These are phyloP conservation scores for Sphagnum magellanicum DNA, from an alignment of 228 moss, liverwort and hornwort species.

Conservation along the genomic window DNA sequence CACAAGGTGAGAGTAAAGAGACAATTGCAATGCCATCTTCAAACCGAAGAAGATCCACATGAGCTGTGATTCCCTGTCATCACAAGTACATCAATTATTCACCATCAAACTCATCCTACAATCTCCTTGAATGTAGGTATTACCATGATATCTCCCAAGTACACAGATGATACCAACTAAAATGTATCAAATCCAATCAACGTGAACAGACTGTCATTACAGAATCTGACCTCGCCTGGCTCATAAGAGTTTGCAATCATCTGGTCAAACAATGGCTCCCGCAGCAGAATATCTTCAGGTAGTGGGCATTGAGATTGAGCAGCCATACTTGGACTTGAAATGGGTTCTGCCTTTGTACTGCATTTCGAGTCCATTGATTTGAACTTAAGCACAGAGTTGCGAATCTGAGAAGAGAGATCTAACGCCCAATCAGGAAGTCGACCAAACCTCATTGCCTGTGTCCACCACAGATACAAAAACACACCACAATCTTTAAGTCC, in stretches of 20 bases:
- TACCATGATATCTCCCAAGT: no score
- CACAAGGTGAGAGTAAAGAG: conserved; percentile 72
- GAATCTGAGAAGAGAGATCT: conserved; percentile 32
- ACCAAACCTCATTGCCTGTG: conserved; percentile 78
- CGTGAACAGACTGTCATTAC: not conserved
- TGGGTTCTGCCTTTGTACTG: not conserved
- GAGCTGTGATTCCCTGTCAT: conserved; percentile 65
- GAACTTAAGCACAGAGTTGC: conserved; percentile 15
- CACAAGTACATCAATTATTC: not conserved
- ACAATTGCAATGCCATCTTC: conserved; percentile 80
- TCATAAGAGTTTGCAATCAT: conserved; percentile 87
- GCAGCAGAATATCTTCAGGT: conserved; percentile 21
- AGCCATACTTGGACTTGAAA: not conserved
- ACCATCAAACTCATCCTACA: no score
- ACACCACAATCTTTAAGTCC: not conserved
- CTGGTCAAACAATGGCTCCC: conserved; percentile 79
- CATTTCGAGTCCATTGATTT: not conserved
- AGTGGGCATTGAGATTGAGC: conserved; percentile 10
- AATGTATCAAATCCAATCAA: not conserved
- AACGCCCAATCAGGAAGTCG: conserved; percentile 66
- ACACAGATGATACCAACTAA: not conserved
- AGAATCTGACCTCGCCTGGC: conserved; percentile 53
- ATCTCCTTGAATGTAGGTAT: no score
- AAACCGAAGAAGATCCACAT: conserved; percentile 77
- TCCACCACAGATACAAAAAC: not conserved